Evolutionary conservation across 352 stramenopile species (phyloP).

Genomic region (Pythium apleroticum): DNA sequence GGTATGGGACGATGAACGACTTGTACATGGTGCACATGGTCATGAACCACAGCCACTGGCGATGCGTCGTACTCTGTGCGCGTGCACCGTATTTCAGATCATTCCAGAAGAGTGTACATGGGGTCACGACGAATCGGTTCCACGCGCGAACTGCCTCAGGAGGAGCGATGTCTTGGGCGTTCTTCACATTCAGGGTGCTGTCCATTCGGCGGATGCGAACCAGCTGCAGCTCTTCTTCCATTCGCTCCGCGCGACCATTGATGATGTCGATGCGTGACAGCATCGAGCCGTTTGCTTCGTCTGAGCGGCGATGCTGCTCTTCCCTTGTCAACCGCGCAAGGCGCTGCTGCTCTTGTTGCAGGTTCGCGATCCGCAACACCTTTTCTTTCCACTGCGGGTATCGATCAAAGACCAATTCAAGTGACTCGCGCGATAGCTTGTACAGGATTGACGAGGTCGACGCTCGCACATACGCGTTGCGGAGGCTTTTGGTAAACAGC

Average conservation of each 20-base stretch:
- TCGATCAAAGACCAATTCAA: slow-evolving; percentile 47
- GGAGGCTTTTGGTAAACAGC: slow-evolving; percentile 37
- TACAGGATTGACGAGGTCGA: slow-evolving; percentile 54
- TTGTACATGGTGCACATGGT: slow-evolving; percentile 40
- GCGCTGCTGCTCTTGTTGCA: slow-evolving; percentile 37
- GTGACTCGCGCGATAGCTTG: slow-evolving; percentile 38
- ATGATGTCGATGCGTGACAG: slow-evolving; percentile 29
- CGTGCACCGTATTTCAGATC: slow-evolving; percentile 29
- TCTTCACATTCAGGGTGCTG: slow-evolving; percentile 3
- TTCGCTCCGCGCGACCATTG: slow-evolving; percentile 28
- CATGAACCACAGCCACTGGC: slow-evolving; percentile 41
- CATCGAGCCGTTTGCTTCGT: slow-evolving; percentile 24
- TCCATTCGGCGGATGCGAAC: slow-evolving; percentile 28
- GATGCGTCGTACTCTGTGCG: slow-evolving; percentile 47
- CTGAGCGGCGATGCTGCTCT: slow-evolving; percentile 23
- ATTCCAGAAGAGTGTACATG: slow-evolving; percentile 9
- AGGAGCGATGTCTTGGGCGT: neutral
- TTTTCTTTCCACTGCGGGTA: slow-evolving; percentile 48
- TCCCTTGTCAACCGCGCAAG: slow-evolving; percentile 23
- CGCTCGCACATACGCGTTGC: slow-evolving; percentile 40
- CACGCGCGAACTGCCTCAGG: neutral
- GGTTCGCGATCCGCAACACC: slow-evolving; percentile 40
- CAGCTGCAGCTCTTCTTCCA: slow-evolving; percentile 36
- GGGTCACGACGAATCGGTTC: slow-evolving; percentile 1
- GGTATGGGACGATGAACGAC: slow-evolving; percentile 46